Evolutionary conservation across 805 yeast genomes (phyloP).

Genomic region (Ogataea corticis): DNA sequence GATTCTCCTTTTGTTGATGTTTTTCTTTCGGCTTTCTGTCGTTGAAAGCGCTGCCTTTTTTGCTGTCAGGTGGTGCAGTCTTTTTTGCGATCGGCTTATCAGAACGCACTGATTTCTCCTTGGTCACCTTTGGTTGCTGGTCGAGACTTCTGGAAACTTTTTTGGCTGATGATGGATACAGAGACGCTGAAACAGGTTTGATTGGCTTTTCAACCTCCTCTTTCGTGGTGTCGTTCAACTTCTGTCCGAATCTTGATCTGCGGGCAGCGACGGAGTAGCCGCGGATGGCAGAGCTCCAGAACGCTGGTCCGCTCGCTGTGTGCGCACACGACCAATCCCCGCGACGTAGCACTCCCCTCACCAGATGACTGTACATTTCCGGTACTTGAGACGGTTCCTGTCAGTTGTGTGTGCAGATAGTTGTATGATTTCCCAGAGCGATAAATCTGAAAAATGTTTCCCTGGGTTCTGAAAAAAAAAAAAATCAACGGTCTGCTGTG

Average conservation of each 20-base stretch:
- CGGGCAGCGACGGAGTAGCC: constrained; percentile 5
- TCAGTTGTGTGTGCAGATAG: too few species aligned
- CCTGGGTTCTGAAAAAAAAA: too few species aligned
- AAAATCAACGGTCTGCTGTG: too few species aligned
- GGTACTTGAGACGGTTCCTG: background rate
- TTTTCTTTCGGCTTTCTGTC: background rate
- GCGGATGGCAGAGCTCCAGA: background rate
- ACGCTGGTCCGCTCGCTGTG: too few species aligned
- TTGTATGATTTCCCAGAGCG: too few species aligned
- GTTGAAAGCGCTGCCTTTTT: too few species aligned
- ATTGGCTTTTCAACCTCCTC: background rate
- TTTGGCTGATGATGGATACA: background rate
- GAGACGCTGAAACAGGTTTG: background rate
- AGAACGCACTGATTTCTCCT: too few species aligned
- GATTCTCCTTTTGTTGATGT: background rate
- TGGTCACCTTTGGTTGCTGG: background rate
- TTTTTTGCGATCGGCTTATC: too few species aligned
- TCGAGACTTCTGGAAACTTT: background rate
- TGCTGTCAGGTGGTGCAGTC: too few species aligned
- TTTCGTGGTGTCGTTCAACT: constrained; percentile 1
- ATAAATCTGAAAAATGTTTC: too few species aligned
- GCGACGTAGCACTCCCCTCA: background rate
- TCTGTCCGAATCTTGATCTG: constrained; percentile 18
- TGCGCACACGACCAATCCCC: too few species aligned
- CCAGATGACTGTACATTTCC: background rate